Percentiles rank a stretch among this genome's conserved stretches.
These are phyloP conservation scores for Zalaria obscura DNA, from an alignment of 2,329 filamentous ascomycete species.

Conservation along the genomic window DNA sequence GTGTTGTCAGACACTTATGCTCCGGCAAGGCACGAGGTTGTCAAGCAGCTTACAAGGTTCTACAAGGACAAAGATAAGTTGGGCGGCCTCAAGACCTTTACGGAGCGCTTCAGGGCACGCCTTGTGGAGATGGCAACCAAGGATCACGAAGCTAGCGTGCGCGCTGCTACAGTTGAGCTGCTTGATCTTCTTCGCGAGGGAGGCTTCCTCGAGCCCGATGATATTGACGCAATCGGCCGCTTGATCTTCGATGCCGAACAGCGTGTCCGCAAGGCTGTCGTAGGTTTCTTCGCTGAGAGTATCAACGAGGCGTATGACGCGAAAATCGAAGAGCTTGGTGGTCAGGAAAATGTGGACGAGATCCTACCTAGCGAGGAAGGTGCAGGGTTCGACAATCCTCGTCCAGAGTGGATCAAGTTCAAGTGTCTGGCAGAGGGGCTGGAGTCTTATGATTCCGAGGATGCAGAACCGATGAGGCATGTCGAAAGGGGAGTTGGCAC, in stretches of 20 bases:
- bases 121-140: conserved; percentile 85
- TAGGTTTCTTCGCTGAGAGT: conserved; percentile 79
- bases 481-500: conserved; percentile 26
- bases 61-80: conserved; percentile 72
- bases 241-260: conserved; percentile 81
- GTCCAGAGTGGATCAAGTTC: conserved; percentile 75
- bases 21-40: conserved; percentile 66
- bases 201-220: conserved; percentile 77
- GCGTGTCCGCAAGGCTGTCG: conserved; percentile 74
- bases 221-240: conserved; percentile 77
- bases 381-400: conserved; percentile 44
- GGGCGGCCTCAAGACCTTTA: conserved; percentile 68
- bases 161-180: conserved; percentile 66
- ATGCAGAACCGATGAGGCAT: conserved; percentile 30
- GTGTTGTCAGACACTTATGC: conserved; percentile 71
- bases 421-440: conserved; percentile 82
- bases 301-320: conserved; percentile 68
- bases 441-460: conserved; percentile 62
- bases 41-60: conserved; percentile 68
- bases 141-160: conserved; percentile 69
- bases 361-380: conserved; percentile 59
- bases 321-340: conserved; percentile 72
- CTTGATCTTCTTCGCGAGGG: conserved; percentile 70
- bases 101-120: conserved; percentile 75
- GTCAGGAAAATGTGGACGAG: conserved; percentile 63